Evolutionary conservation across 1,284 basidiomycete species (phyloP), one percentile per base, ranked within the genome.

Genomic region (Ceratobasidium sp.): DNA sequence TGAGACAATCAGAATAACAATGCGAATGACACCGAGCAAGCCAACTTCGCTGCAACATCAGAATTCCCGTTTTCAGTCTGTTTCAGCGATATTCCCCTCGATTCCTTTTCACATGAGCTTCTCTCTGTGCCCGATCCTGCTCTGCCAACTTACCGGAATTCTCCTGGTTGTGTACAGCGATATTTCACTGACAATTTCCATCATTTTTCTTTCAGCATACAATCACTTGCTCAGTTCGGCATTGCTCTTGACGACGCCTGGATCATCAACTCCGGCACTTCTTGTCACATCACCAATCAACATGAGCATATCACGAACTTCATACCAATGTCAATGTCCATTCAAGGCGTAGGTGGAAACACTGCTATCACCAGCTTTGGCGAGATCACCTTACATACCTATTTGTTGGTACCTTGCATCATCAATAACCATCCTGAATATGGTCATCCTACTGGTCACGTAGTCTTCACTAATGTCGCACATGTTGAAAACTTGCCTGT

Each of bases 241-340:
- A 28, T 63, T 6, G 61, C 14, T n/a, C 18, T 56, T 11, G 53
- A 56, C 53, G 36, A 66, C 63, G n/a, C 48, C n/a, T 66, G 49
- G 46, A 53, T 66, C 23, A 54, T 66, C 25, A 49, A 66, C 49
- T 66, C 63, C 16, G 63, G 63, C 36, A 49, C 63, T 12, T 53
- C 63, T 6, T 51, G 46, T 23, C 63, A 66, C 36, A 33, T 66
- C 1, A 53, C 49, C 44, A 66, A 66, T 40, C 18, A 33, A 6
- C 46, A 33, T 3, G 33, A 53, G 30, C 49, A 51, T 21, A n/a
- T 66, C 8, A 11, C 36, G 2, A 54, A 66, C 21, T 51, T 66
- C 33, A 51, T 49, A 9, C 44, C 44, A 5, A 49, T 53, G 28
- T 33, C 28, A 0, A n/a, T 12, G 2, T 1, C 30, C 23, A 33